Evolutionary conservation across 2,329 filamentous ascomycete genomes (phyloP).

Genomic region (Pyrenophora seminiperda): DNA sequence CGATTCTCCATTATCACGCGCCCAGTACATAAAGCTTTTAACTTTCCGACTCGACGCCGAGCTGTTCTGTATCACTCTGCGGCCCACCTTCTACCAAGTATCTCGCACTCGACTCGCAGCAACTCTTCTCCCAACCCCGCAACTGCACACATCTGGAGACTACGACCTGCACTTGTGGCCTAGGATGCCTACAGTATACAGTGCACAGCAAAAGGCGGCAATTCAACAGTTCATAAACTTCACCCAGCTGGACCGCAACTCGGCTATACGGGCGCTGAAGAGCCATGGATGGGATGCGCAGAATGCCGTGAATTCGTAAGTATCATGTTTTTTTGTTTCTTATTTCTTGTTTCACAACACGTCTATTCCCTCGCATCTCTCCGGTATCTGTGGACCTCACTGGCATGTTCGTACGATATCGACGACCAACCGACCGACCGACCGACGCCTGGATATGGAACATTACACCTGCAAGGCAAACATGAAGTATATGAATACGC

Average conservation of each 20-base stretch:
- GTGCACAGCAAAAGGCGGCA: conserved; percentile 52
- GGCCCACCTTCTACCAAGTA: background rate
- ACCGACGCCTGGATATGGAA: background rate
- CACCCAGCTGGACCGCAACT: conserved; percentile 52
- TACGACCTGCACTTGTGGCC: background rate
- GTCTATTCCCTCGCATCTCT: background rate
- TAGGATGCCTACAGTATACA: conserved; percentile 56
- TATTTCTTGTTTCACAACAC: background rate
- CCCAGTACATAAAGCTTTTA: background rate
- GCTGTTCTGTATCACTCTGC: too few relatives aligned
- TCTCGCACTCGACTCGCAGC: background rate
- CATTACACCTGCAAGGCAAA: background rate
- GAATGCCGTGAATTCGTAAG: conserved; percentile 55
- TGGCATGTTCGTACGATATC: background rate
- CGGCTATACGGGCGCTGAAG: conserved; percentile 53
- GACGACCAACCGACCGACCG: conserved; percentile 9
- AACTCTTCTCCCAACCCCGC: conserved; percentile 7
- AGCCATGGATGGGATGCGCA: conserved; percentile 53
- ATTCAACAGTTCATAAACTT: conserved; percentile 53
- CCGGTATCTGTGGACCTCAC: background rate
- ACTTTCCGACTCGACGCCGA: background rate
- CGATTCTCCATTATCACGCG: conserved; percentile 6
- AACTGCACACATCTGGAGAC: conserved; percentile 3
- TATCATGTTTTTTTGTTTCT: conserved; percentile 22
- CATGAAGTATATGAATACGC: background rate